Percentiles rank a stretch among this genome's conserved stretches.
phyloP scores from a whole-genome alignment of 331 rosid species.

The Acacia pycnantha region DNA sequence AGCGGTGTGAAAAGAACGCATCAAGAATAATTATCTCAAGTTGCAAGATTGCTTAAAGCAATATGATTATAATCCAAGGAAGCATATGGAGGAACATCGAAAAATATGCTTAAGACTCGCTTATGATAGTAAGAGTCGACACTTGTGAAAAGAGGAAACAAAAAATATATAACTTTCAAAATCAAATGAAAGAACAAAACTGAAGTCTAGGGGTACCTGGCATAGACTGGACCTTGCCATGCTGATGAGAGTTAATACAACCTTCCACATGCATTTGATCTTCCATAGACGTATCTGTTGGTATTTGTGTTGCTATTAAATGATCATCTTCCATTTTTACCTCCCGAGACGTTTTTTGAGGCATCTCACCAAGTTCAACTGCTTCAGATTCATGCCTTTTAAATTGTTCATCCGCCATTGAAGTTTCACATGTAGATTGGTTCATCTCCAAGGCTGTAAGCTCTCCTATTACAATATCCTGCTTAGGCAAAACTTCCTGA shows the following conservation, averaged over 20 bases:
- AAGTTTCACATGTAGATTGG: slow-evolving; percentile 27
- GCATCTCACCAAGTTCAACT: slow-evolving; percentile 34
- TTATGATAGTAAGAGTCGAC: neutral
- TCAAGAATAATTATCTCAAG: neutral
- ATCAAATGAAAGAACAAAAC: neutral
- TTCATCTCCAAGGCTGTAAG: slow-evolving; percentile 20
- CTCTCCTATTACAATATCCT: slow-evolving; percentile 35
- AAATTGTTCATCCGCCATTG: slow-evolving; percentile 26
- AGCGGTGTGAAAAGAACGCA: neutral
- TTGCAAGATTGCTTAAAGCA: neutral
- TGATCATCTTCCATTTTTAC: slow-evolving; percentile 28
- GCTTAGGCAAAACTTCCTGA: slow-evolving; percentile 29
- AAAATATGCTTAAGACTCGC: neutral
- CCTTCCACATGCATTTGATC: slow-evolving; percentile 21
- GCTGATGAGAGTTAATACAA: slow-evolving; percentile 7
- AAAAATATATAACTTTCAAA: neutral
- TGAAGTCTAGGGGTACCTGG: slow-evolving; percentile 36
- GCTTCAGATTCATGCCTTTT: slow-evolving; percentile 30
- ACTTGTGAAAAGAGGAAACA: neutral
- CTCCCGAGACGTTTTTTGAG: slow-evolving; percentile 23
- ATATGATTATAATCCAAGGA: neutral
- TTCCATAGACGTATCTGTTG: slow-evolving; percentile 37
- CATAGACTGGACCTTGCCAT: slow-evolving; percentile 30
- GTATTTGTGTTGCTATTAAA: slow-evolving; percentile 22
- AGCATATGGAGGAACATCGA: neutral